Conservation (phyloP, 495 filamentous ascomycete genomes). For the Mytilinidion resinicola region DNA sequence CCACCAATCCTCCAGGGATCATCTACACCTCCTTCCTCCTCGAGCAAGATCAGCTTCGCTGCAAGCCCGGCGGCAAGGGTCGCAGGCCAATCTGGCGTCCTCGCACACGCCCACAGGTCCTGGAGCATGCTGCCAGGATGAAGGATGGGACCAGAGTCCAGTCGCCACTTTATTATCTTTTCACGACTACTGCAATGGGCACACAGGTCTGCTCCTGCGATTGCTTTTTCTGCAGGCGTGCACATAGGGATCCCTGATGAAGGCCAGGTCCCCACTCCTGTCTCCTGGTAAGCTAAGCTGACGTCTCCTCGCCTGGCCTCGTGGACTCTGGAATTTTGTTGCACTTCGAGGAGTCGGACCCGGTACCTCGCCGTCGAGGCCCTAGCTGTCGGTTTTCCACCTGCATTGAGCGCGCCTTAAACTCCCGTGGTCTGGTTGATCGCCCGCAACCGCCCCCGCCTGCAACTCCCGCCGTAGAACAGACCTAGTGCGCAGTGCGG, state of each 20-base stretch:
- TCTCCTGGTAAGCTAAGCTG: not conserved
- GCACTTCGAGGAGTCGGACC: conserved; percentile 2
- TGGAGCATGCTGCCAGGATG: not conserved
- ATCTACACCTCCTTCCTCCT: conserved; percentile 23
- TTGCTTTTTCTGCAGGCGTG: conserved; percentile 1
- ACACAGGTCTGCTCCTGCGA: conserved; percentile 15
- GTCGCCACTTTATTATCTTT: conserved; percentile 29
- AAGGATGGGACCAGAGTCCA: conserved; percentile 2
- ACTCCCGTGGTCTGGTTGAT: conserved; percentile 28
- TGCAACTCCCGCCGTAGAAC: conserved; percentile 20
- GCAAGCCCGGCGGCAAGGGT: conserved; percentile 21
- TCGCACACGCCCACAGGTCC: not conserved
- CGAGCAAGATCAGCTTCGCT: conserved; percentile 24
- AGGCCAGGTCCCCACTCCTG: not conserved
- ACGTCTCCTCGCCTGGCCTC: not conserved
- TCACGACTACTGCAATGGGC: conserved; percentile 8
- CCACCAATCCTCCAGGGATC: conserved; percentile 26
- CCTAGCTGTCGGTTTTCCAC: conserved; percentile 25
- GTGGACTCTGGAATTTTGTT: not conserved
- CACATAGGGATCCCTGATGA: not conserved
- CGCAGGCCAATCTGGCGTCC: not conserved
- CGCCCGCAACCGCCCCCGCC: conserved; percentile 24
- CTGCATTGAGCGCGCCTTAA: conserved; percentile 23
- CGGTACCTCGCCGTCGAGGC: conserved; percentile 16
- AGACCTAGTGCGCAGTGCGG: conserved; percentile 16